Percentiles rank a stretch among this genome's conserved stretches.
Conservation (phyloP, 2,329 filamentous ascomycete species). For the Cladosporium phlei region DNA sequence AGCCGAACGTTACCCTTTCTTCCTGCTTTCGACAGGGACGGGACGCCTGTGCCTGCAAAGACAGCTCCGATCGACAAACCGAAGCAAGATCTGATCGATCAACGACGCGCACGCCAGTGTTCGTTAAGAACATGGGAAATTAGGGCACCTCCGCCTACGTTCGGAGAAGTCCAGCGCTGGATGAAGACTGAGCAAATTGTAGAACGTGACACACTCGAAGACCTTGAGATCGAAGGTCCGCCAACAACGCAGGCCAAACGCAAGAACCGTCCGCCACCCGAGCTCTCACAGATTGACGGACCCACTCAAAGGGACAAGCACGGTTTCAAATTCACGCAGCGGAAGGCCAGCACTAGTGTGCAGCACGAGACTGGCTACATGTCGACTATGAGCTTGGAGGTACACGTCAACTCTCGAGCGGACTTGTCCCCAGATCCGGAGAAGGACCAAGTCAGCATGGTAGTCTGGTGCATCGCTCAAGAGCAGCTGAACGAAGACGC, state of each 20-base stretch:
- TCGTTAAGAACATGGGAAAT: constrained; percentile 73
- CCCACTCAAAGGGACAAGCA: constrained; percentile 77
- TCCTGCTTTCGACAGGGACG: constrained; percentile 56
- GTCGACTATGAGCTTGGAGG: constrained; percentile 90
- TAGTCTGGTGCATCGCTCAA: constrained; percentile 74
- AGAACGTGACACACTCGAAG: constrained; percentile 17
- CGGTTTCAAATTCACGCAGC: constrained; percentile 82
- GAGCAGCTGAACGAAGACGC: constrained; percentile 65
- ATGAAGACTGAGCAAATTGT: constrained; percentile 38
- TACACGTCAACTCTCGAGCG: constrained; percentile 84
- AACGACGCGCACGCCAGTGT: constrained; percentile 53
- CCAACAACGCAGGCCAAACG: constrained; percentile 27
- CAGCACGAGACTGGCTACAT: constrained; percentile 87
- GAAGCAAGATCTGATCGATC: constrained; percentile 49
- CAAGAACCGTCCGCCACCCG: constrained; percentile 30
- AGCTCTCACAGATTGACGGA: constrained; percentile 79
- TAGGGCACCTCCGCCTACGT: constrained; percentile 63
- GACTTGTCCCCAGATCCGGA: constrained; percentile 82
- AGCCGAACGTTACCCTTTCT: constrained; percentile 74
- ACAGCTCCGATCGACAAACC: constrained; percentile 52
- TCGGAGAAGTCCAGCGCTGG: constrained; percentile 67
- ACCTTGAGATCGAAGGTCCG: constrained; percentile 29
- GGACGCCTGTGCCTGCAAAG: constrained; percentile 52
- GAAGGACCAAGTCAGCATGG: constrained; percentile 77
- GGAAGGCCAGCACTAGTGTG: constrained; percentile 66